phyloP scores from a whole-genome alignment of 176 grass and related monocot genomes.

The Canna indica region DNA sequence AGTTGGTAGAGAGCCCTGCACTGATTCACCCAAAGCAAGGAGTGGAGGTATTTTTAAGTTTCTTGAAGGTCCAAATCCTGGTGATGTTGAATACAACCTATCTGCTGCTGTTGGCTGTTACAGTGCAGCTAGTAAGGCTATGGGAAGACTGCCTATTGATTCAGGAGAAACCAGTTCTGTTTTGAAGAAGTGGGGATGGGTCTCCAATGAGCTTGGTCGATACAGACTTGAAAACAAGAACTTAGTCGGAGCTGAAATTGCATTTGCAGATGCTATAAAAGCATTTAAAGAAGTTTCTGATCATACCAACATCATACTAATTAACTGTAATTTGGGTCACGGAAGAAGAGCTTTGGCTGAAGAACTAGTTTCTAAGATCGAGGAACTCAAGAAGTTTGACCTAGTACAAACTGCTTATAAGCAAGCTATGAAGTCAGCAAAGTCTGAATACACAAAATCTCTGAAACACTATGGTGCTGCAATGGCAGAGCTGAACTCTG shows the following conservation, averaged over 20 bases:
- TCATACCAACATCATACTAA: conserved; percentile 87
- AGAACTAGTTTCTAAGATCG: conserved; percentile 61
- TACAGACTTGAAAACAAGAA: conserved; percentile 67
- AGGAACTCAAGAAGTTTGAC: conserved; percentile 63
- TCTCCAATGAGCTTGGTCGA: conserved; percentile 84
- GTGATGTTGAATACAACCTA: conserved; percentile 74
- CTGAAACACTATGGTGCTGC: conserved; percentile 82
- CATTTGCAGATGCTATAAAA: conserved; percentile 74
- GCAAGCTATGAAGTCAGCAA: conserved; percentile 58
- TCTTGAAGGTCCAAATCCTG: conserved; percentile 66
- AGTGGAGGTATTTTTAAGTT: conserved; percentile 87
- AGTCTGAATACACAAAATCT: conserved; percentile 82
- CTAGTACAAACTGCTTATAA: conserved; percentile 57
- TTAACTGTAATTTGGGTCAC: conserved; percentile 94
- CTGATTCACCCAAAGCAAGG: conserved; percentile 37
- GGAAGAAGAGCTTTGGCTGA: conserved; percentile 96
- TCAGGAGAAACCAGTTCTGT: conserved; percentile 37
- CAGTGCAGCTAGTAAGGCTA: conserved; percentile 39
- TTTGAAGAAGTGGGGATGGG: conserved; percentile 93
- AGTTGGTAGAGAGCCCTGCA: conserved; percentile 24
- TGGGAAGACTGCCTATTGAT: conserved; percentile 26
- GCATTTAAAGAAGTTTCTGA: conserved; percentile 87
- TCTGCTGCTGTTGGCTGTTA: conserved; percentile 68
- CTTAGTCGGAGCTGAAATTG: conserved; percentile 49
- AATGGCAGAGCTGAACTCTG: conserved; percentile 49